Evolutionary conservation across 805 yeast species (phyloP), one percentile per base, ranked within the genome.

Genomic region (Isabelozyma pseudorhagii): DNA sequence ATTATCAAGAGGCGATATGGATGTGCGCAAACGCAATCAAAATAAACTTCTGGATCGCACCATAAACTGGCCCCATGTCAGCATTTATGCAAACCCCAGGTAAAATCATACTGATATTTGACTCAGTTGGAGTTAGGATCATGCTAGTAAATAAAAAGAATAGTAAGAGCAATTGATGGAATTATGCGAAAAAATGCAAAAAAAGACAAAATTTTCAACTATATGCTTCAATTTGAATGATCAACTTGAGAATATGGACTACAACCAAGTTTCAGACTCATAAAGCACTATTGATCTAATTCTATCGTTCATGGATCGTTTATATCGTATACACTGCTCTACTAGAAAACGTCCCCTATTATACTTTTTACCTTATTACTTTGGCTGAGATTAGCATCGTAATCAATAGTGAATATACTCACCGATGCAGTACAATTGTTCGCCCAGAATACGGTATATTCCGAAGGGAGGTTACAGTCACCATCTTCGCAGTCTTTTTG

Each of bases 391-490:
- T 56, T 58, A 41, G 69, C 68, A 46, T 62, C 68, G 56, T 67
- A 63, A 53, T 67, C 69, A 38, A 62, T 54, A 44, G 61, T 55
- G 54, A 65, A 62, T 25, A 63, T 58, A 29, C 63, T 55, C 41
- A 65, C 64, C 6, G 68, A 46, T 15, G 63, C 47, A 46, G 58
- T 51, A 54, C 69, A 65, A 34, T 45, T 49, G 38, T 54, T 58
- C 38, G 58, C 46, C 40, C 38, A 46, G 38, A 67, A 55, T 25
- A 71, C 47, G 40, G 69, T 68, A 29, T 48, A 52, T 38, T 55
- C 57, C 9, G 49, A 17, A 3, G 40, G 42, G 14, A 54, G 44
- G 7, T 43, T 38, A 43, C 56, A 52, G 27, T 52, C 56, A 2
- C 56, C 58, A 31, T 44, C 41, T 28, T 29, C 41, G 41, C 56